A percentile compares a stretch with the other conserved stretches of the same genome.
Conservation (phyloP, 2,329 filamentous ascomycete species). For the Periglandula ipomoeae region DNA sequence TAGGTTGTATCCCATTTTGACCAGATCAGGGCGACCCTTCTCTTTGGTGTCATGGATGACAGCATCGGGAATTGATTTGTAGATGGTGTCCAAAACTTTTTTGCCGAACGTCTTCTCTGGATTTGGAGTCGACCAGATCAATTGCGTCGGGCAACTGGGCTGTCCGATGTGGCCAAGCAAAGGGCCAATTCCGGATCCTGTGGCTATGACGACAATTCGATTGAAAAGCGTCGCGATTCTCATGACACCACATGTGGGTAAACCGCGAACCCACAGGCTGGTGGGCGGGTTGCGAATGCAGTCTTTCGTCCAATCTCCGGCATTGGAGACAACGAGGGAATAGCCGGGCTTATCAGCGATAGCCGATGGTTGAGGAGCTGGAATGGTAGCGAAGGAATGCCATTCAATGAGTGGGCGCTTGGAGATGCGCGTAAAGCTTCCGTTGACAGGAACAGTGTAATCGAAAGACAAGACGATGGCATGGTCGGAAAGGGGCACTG, state of each 20-base stretch:
- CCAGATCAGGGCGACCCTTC: conserved; percentile 50
- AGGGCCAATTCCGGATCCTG: conserved; percentile 65
- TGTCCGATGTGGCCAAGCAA: conserved; percentile 50
- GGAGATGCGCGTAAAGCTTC: conserved; percentile 44
- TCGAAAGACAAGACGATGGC: conserved; percentile 62
- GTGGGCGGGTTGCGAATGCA: conserved; percentile 54
- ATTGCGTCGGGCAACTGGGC: conserved; percentile 40
- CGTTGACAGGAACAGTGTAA: conserved; percentile 47
- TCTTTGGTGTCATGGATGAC: conserved; percentile 58
- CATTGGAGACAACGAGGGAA: conserved; percentile 61
- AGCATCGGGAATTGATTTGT: conserved; percentile 48
- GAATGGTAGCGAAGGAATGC: conserved; percentile 69
- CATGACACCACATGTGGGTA: conserved; percentile 58
- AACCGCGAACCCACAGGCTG: conserved; percentile 58
- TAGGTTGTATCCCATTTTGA: conserved; percentile 41
- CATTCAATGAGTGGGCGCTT: conserved; percentile 58
- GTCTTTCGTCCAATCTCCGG: conserved; percentile 63
- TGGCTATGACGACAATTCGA: conserved; percentile 57
- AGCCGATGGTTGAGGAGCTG: conserved; percentile 34
- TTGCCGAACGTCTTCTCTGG: conserved; percentile 55
- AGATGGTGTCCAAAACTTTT: conserved; percentile 46
- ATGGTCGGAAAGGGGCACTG: conserved; percentile 61
- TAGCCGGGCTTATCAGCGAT: conserved; percentile 36
- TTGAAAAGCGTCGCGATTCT: conserved; percentile 58
- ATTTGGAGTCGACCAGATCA: conserved; percentile 59